Percentiles rank a stretch among this genome's conserved stretches.
phyloP scores from a whole-genome alignment of 2,329 filamentous ascomycete genomes.

The Epichloe typhina region DNA sequence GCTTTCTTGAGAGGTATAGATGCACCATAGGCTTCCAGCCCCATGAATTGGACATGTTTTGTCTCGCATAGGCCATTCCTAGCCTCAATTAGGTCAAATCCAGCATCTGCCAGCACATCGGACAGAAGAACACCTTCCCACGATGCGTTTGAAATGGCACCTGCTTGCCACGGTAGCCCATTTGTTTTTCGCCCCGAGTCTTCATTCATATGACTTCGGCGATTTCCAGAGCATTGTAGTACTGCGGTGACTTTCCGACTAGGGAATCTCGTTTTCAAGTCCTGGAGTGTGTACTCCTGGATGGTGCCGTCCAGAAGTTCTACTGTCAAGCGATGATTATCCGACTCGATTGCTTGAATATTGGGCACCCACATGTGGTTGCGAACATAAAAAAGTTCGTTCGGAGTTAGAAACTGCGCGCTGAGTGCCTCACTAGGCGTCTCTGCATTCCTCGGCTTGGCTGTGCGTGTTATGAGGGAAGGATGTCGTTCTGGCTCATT shows the following conservation, averaged over 20 bases:
- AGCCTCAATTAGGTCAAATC: constrained; percentile 29
- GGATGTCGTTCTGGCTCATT: constrained; percentile 39
- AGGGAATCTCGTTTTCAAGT: constrained; percentile 39
- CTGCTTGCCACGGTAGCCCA: constrained; percentile 45
- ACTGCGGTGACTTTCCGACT: constrained; percentile 38
- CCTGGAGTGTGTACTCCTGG: constrained; percentile 37
- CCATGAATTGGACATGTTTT: constrained; percentile 44
- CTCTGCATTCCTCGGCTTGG: constrained; percentile 48
- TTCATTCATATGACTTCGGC: constrained; percentile 44
- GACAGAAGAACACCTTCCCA: constrained; percentile 44
- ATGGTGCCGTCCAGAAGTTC: constrained; percentile 42
- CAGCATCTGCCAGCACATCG: constrained; percentile 43
- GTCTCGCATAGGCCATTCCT: constrained; percentile 23
- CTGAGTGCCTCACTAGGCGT: constrained; percentile 36
- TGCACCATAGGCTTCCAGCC: constrained; percentile 46
- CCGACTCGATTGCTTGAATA: constrained; percentile 23
- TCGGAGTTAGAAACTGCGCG: constrained; percentile 39
- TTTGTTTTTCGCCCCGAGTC: constrained; percentile 32
- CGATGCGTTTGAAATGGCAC: constrained; percentile 46
- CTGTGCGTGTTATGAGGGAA: constrained; percentile 36
- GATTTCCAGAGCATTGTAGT: constrained; percentile 48
- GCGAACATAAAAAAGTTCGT: constrained; percentile 43
- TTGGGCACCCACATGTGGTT: constrained; percentile 52
- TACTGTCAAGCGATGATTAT: constrained; percentile 34
- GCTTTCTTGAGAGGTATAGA: constrained; percentile 48